Evolutionary conservation across 169 alveolate genomes (phyloP), one percentile per base, ranked within the genome.

Genomic region (Hepatocystis sp.): DNA sequence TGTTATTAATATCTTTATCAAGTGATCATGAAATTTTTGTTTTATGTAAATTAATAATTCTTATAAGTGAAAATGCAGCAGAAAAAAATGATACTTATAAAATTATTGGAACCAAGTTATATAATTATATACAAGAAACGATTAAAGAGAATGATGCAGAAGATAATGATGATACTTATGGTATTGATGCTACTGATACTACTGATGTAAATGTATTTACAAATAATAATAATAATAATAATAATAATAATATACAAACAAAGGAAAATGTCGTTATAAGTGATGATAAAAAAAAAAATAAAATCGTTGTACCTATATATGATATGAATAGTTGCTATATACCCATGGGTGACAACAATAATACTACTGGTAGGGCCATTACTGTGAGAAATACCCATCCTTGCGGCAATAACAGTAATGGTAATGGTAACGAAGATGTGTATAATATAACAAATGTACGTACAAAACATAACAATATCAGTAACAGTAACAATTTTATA

Each of bases 1-100:
- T 90, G 65, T 78, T 92, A 67, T 68, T 92, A 67, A 51, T 93
- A 11, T 92, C 86, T 51, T 88, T 92, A 25, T 91, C 94, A 34
- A 66, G 88, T 7, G 66, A 92, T 63, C 93, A 92, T 34, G 81
- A 84, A 46, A 53, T 92, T 27, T 92, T 92, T 71, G 53, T 92
- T 23, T 71, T 92, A 52, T 86, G 91, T 42, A 88, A 93, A 89
- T 46, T 90, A 28, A 86, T 92, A 71, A 63, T 88, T 34, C 84
- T 67, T 88, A 49, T 92, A 71, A 63, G 89, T 55, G 85, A 85
- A 68, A 67, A 88, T 53, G 91, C 94, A 39, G 84, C 84, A 13
- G 85, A 90, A 81, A 65, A 81, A 53, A 51, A 90, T 56, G 95
- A 92, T 40, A 66, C 91, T 0, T 85, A 84, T 25, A 92, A 92